A percentile compares a stretch with the other conserved stretches of the same genome.
phyloP scores from a whole-genome alignment of 306 rosid genomes.

The Calophaca sinica region DNA sequence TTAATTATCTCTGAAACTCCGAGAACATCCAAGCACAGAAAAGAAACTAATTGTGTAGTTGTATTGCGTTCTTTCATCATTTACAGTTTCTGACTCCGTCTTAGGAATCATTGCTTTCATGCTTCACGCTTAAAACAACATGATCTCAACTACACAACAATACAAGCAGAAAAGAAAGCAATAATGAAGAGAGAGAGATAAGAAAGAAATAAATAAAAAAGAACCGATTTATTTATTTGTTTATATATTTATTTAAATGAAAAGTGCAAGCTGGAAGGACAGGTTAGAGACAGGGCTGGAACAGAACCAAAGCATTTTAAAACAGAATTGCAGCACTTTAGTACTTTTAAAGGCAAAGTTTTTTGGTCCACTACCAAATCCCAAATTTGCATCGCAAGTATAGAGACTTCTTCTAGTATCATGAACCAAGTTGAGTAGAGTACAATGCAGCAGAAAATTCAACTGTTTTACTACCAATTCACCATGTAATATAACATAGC shows the following conservation, averaged over 20 bases:
- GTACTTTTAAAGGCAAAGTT: slow-evolving; percentile 56
- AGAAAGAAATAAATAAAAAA: neutral
- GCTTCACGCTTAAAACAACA: slow-evolving; percentile 64
- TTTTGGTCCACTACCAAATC: slow-evolving; percentile 53
- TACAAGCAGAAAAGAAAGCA: slow-evolving; percentile 33
- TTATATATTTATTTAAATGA: neutral
- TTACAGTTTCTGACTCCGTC: slow-evolving; percentile 50
- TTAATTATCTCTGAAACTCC: slow-evolving; percentile 7
- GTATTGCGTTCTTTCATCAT: slow-evolving; percentile 49
- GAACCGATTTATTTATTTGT: slow-evolving; percentile 1
- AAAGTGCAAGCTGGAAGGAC: slow-evolving; percentile 46
- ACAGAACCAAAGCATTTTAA: slow-evolving; percentile 49
- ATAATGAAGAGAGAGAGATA: slow-evolving; percentile 15
- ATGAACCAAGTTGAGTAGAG: neutral
- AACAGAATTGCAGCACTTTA: slow-evolving; percentile 56
- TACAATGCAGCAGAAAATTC: slow-evolving; percentile 20
- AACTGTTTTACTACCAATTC: slow-evolving; percentile 38
- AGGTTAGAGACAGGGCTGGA: slow-evolving; percentile 46
- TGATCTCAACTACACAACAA: slow-evolving; percentile 24
- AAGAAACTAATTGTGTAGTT: neutral
- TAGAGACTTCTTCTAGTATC: neutral
- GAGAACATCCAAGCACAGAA: neutral
- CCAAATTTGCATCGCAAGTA: slow-evolving; percentile 33
- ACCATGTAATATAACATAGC: neutral
- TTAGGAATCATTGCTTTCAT: slow-evolving; percentile 57